These are phyloP conservation scores for Colletotrichum orchidophilum DNA, from an alignment of 2,329 filamentous ascomycete species.

Conservation along the genomic window DNA sequence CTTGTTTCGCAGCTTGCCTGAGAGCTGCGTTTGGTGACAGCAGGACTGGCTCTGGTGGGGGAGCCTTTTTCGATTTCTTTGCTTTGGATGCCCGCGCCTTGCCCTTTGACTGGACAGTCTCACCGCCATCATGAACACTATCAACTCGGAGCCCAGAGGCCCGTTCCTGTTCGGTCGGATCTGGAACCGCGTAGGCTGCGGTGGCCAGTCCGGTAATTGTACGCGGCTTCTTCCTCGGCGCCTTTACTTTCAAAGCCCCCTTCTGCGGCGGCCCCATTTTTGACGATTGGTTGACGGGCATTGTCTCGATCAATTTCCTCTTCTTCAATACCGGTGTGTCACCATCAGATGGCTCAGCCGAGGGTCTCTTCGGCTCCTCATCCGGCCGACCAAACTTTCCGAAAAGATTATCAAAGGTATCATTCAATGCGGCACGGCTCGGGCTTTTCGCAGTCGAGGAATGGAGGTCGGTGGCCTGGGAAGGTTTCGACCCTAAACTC, in stretches of 20 bases:
- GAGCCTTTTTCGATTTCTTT: constrained; percentile 48
- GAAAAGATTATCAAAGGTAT: constrained; percentile 55
- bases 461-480: constrained; percentile 43
- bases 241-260: constrained; percentile 58
- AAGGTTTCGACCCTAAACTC: constrained; percentile 43
- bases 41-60: constrained; percentile 59
- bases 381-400: constrained; percentile 52
- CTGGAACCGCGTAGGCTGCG: constrained; percentile 67
- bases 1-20: constrained; percentile 72
- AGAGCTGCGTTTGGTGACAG: constrained; percentile 76
- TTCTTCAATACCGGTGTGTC: constrained; percentile 56
- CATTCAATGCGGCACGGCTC: constrained; percentile 34
- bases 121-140: constrained; percentile 40
- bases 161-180: constrained; percentile 43
- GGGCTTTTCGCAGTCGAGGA: constrained; percentile 38
- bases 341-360: constrained; percentile 36
- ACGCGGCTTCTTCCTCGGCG: constrained; percentile 73
- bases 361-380: constrained; percentile 27
- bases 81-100: constrained; percentile 46
- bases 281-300: constrained; percentile 47
- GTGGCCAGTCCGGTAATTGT: constrained; percentile 84
- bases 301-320: constrained; percentile 64
- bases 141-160: constrained; percentile 38
- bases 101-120: constrained; percentile 43
- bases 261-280: constrained; percentile 38